Conservation (phyloP, 371 early-diverging fungal genomes). For the Mucor lusitanicus region DNA sequence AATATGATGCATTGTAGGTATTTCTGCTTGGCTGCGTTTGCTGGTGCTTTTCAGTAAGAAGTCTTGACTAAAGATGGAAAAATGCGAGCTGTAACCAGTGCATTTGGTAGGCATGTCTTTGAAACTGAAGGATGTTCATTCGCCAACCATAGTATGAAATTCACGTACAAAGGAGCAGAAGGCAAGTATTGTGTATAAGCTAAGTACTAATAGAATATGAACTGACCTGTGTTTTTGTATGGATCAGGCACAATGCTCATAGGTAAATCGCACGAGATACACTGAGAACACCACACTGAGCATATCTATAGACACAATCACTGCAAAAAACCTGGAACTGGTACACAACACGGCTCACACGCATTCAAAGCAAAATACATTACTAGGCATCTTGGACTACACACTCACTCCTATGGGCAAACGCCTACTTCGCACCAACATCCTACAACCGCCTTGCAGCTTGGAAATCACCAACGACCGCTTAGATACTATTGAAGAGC, state of each 20-base stretch:
- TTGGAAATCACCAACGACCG: constrained; percentile 37
- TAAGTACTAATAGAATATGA: neutral
- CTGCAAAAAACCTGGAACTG: constrained; percentile 69
- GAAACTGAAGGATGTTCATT: constrained; percentile 53
- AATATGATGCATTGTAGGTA: constrained; percentile 31
- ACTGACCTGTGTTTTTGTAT: neutral
- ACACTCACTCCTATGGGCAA: constrained; percentile 76
- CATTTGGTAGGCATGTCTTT: constrained; percentile 50
- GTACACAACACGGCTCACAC: constrained; percentile 45
- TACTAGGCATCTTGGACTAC: constrained; percentile 59
- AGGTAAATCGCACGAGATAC: constrained; percentile 30
- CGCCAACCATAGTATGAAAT: constrained; percentile 59
- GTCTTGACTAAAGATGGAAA: neutral
- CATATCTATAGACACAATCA: constrained; percentile 44
- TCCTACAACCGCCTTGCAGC: constrained; percentile 69
- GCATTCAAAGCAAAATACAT: constrained; percentile 36
- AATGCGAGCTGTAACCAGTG: neutral
- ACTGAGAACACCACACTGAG: neutral
- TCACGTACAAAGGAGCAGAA: constrained; percentile 62
- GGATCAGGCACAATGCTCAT: constrained; percentile 58
- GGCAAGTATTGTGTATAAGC: constrained; percentile 30
- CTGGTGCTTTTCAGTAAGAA: constrained; percentile 55
- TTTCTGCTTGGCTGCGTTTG: constrained; percentile 57
- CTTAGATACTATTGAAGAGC: constrained; percentile 57
- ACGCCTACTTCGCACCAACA: constrained; percentile 70